Evolutionary conservation across 2,329 filamentous ascomycete species (phyloP), one percentile per base, ranked within the genome.

Genomic region (Aspergillus brasiliensis): DNA sequence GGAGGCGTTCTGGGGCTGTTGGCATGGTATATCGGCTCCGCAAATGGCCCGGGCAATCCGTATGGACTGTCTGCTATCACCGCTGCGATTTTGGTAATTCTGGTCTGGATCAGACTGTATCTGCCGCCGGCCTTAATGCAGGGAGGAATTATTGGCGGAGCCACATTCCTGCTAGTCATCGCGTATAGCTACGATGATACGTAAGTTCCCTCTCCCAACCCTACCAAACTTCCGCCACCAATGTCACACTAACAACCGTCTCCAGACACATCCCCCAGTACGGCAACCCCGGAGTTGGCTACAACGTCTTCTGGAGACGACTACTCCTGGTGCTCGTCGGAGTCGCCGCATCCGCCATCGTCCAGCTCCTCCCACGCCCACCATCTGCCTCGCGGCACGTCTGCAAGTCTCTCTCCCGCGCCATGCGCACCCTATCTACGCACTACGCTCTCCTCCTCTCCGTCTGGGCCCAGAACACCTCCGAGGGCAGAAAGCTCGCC

Each of bases 21-120:
- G 0, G 76, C 77, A 2, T 84, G 82, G 82, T 84, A 84, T 42
- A 79, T 82, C 17, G 82, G 81, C 0, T 80, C 82, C 2, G 82
- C 81, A 0, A 66, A 68, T 28, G 82, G 82, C 0, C 58, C 66
- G 0, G 82, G 82, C 0, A 84, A 83, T 59, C 76, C 81, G 0
- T 84, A 82, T 25, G 82, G 82, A 0, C 68, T 84, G 53, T 79
- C 74, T 3, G 82, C 81, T 1, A 71, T 76, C 8, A 69, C 75
- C 51, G 77, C 69, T 8, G 69, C 69, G 3, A 65, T 74, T 6
- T 58, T 75, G 2, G 28, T 71, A 0, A 56, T 76, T 6, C 57
- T 77, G 2, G 71, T 79, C 64, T 77, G 73, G 68, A 66, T 62
- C 23, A 71, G 77, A 19, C 57, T 79, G 0, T 78, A 75, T 34